Conservation (phyloP, 129 eudicot species). For the Gnaphalium uliginosum region DNA sequence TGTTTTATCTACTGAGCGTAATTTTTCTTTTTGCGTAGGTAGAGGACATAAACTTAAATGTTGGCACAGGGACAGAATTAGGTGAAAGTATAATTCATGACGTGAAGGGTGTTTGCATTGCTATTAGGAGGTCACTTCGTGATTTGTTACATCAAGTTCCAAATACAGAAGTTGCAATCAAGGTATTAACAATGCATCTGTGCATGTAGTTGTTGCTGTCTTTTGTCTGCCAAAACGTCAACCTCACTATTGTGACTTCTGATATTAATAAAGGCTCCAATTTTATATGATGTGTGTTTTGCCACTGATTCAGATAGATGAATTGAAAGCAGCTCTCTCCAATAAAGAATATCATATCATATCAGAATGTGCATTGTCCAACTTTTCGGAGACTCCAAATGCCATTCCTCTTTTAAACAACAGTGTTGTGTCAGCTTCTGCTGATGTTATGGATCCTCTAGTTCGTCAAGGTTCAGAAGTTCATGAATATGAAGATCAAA, state of each 20-base stretch:
- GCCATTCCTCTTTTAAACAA: slow-evolving; percentile 53
- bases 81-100: slow-evolving; percentile 93
- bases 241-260: background rate
- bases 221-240: background rate
- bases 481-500: slow-evolving; percentile 47
- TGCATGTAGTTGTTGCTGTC: background rate
- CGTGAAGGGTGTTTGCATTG: slow-evolving; percentile 80
- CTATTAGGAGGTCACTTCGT: slow-evolving; percentile 83
- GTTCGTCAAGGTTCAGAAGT: slow-evolving; percentile 42
- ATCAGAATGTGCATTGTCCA: slow-evolving; percentile 83
- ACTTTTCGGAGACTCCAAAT: slow-evolving; percentile 84
- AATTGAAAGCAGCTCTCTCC: slow-evolving; percentile 81
- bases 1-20: slow-evolving; percentile 9
- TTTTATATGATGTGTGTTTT: slow-evolving; percentile 12
- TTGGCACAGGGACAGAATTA: slow-evolving; percentile 72
- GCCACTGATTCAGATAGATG: slow-evolving; percentile 59
- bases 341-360: slow-evolving; percentile 88
- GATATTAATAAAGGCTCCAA: background rate
- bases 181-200: slow-evolving; percentile 44
- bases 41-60: slow-evolving; percentile 90
- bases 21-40: slow-evolving; percentile 46
- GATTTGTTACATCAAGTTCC: slow-evolving; percentile 89
- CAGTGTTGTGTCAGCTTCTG: slow-evolving; percentile 36
- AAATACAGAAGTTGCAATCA: slow-evolving; percentile 62
- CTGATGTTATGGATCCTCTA: slow-evolving; percentile 35